Evolutionary conservation across 2,329 filamentous ascomycete species (phyloP).

Genomic region (Xylariaceae sp.): DNA sequence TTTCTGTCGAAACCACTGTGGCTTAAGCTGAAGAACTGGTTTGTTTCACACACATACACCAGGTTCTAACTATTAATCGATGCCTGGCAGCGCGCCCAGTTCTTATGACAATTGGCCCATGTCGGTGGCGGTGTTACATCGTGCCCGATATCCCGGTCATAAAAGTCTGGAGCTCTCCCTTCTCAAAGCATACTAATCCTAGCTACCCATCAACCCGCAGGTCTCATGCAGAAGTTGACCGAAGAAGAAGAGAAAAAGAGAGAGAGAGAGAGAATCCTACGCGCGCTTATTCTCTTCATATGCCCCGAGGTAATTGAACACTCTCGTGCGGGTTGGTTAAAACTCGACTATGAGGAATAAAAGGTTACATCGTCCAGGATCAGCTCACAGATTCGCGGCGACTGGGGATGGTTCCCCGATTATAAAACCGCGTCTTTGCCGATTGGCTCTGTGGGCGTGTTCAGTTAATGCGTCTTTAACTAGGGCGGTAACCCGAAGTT

Average conservation of each 20-base stretch:
- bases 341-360: neutral
- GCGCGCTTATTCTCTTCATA: slow-evolving; percentile 19
- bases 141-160: neutral
- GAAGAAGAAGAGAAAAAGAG: too few species aligned
- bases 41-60: neutral
- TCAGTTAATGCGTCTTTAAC: neutral
- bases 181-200: slow-evolving; percentile 1
- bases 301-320: neutral
- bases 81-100: neutral
- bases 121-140: slow-evolving; percentile 18
- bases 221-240: neutral
- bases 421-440: neutral
- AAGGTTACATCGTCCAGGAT: slow-evolving; percentile 8
- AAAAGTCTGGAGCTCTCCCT: neutral
- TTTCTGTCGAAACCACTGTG: slow-evolving; percentile 1
- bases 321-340: neutral
- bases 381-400: neutral
- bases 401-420: neutral
- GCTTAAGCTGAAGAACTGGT: slow-evolving; percentile 18
- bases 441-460: neutral
- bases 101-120: slow-evolving; percentile 1
- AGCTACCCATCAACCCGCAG: neutral
- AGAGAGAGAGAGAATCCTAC: neutral
- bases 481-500: slow-evolving; percentile 1
- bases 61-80: neutral